phyloP scores from a whole-genome alignment of 495 filamentous ascomycete genomes.

The Neurospora sp. region DNA sequence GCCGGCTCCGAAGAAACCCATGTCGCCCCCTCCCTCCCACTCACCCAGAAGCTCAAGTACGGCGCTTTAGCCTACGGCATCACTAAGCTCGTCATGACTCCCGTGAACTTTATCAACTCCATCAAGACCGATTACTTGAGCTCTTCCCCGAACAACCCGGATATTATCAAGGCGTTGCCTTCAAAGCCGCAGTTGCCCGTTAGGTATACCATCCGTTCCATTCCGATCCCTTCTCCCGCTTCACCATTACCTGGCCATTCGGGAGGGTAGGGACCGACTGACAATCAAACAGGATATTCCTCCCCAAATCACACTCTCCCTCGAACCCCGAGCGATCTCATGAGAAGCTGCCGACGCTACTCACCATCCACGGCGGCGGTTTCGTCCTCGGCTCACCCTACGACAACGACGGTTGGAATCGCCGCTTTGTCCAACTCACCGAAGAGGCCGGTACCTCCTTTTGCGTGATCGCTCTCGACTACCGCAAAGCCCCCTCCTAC shows the following conservation, averaged over 20 bases:
- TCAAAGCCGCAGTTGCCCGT: constrained; percentile 5
- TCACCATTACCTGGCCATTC: background rate
- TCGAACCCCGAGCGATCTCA: background rate
- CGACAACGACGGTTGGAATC: constrained; percentile 32
- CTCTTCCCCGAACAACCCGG: constrained; percentile 2
- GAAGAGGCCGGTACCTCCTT: background rate
- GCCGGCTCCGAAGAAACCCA: background rate
- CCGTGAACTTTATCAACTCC: background rate
- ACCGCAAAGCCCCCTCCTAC: constrained; percentile 24
- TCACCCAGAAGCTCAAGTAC: background rate
- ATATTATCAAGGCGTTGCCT: constrained; percentile 13
- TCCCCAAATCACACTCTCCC: constrained; percentile 18
- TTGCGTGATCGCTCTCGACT: constrained; percentile 29
- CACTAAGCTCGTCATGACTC: background rate
- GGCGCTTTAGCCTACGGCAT: background rate
- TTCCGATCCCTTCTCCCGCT: background rate
- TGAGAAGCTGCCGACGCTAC: constrained; percentile 20
- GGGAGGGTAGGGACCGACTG: background rate
- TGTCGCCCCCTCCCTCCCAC: background rate
- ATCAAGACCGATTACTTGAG: constrained; percentile 29
- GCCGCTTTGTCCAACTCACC: constrained; percentile 20
- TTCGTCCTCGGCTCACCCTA: constrained; percentile 23
- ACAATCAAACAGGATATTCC: constrained; percentile 18
- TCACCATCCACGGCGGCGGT: constrained; percentile 33
- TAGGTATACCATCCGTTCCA: constrained; percentile 1